phyloP scores from a whole-genome alignment of 192 early-diverging fungal genomes.

The Thoreauomyces humboldtii region DNA sequence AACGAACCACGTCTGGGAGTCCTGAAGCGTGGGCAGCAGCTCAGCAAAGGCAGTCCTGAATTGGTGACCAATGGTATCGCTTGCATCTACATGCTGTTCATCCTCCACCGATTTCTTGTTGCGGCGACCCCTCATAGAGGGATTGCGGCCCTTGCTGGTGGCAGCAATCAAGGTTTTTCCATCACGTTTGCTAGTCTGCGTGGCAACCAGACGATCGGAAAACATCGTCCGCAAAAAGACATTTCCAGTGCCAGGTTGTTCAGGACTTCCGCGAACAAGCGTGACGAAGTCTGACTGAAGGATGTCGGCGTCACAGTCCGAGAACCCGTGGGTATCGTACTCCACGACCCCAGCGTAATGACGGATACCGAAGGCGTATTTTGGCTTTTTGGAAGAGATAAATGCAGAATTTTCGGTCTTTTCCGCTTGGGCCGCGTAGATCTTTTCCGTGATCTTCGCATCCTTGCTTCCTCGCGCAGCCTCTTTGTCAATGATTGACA shows the following conservation, averaged over 20 bases:
- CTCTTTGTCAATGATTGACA: conserved; percentile 40
- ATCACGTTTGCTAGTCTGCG: conserved; percentile 35
- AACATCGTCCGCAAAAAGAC: conserved; percentile 46
- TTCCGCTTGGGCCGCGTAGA: conserved; percentile 26
- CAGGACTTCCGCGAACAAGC: conserved; percentile 61
- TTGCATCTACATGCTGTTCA: conserved; percentile 28
- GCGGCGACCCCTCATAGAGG: conserved; percentile 35
- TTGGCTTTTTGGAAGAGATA: conserved; percentile 33
- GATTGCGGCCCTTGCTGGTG: conserved; percentile 29
- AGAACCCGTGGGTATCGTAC: conserved; percentile 78
- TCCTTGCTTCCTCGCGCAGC: conserved; percentile 35
- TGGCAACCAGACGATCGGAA: conserved; percentile 45
- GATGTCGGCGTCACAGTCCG: conserved; percentile 68
- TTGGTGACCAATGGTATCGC: conserved; percentile 42
- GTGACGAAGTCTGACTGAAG: conserved; percentile 80
- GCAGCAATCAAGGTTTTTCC: conserved; percentile 43
- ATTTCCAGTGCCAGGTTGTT: conserved; percentile 45
- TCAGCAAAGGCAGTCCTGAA: conserved; percentile 63
- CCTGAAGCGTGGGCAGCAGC: conserved; percentile 68
- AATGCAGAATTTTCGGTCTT: conserved; percentile 42
- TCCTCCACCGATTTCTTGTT: conserved; percentile 24
- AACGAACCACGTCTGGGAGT: conserved; percentile 82
- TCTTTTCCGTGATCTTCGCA: conserved; percentile 26
- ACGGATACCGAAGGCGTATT: conserved; percentile 60
- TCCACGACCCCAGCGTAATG: conserved; percentile 56